Evolutionary conservation across 164 flowering plant species (phyloP), one percentile per base, ranked within the genome.

Genomic region (Liriodendron chinense): DNA sequence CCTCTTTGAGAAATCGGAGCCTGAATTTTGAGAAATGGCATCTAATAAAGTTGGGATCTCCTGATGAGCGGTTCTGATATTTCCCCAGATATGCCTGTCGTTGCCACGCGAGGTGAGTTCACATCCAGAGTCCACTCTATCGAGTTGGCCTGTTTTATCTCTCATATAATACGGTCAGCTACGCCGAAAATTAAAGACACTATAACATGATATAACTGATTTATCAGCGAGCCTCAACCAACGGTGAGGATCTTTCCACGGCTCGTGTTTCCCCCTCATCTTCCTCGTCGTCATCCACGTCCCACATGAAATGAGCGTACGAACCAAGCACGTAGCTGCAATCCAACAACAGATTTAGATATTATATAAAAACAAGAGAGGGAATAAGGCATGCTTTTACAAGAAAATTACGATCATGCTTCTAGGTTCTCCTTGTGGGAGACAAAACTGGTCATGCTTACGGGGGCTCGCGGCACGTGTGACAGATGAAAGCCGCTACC

Each of bases 291-390:
- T 70, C 80, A 47, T 72, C 83, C 4, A 78, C 75, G 16, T 78
- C 76, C 83, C 83, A 80, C 0, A 80, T 70, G 62, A 80, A 80
- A 10, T 72, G 73, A 26, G 83, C 83, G 50, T 80, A 80, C 2
- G 80, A 62, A 20, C 70, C 80, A 23, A 74, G 69, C n/a, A 80
- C 83, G 28, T 61, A 75, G 63, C 83, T 77, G 78, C 47, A 71
- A 16, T 18, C 71, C 34, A 65, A 3, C 26, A 5, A 26, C 14
- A 65, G 20, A 20, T 34, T 34, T 34, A 34, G 3, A 34, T 34
- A 34, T 34, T 34, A 0, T 34, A 34, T 34, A 34, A 34, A 34
- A 34, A 34, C 43, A 34, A 34, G 43, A 34, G 43, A 34, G 3
- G 5, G 43, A 34, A 34, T 34, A 34, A 34, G 43, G 43, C 43